Conservation (phyloP, 805 yeast genomes). For the Ogataea saltuana region DNA sequence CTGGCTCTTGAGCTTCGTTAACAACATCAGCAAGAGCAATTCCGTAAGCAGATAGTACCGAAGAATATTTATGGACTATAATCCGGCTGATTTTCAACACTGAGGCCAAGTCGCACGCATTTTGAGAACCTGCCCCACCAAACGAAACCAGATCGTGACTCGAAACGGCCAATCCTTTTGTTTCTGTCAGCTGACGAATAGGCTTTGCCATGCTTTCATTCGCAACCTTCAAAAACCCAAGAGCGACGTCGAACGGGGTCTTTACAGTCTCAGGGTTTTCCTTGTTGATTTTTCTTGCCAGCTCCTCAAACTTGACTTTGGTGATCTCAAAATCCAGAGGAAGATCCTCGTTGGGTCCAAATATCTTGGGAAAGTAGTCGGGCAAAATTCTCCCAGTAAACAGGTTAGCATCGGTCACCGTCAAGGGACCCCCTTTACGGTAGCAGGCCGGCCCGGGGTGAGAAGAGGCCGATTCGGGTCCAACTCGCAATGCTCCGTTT, state of each 20-base stretch:
- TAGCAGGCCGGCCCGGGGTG: constrained; percentile 88
- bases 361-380: constrained; percentile 70
- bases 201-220: constrained; percentile 86
- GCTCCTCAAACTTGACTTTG: constrained; percentile 45
- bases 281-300: constrained; percentile 55
- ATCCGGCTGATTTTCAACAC: constrained; percentile 63
- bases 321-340: constrained; percentile 61
- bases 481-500: constrained; percentile 70
- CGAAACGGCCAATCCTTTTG: constrained; percentile 65
- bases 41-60: constrained; percentile 45
- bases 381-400: constrained; percentile 68
- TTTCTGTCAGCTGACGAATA: constrained; percentile 74
- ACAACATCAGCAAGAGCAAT: constrained; percentile 58
- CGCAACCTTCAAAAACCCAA: constrained; percentile 77
- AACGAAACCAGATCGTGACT: constrained; percentile 70
- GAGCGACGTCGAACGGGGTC: constrained; percentile 65
- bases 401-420: constrained; percentile 80
- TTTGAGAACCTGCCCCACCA: constrained; percentile 92
- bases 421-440: constrained; percentile 75
- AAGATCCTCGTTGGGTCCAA: constrained; percentile 74
- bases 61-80: constrained; percentile 68
- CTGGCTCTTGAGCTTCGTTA: constrained; percentile 34
- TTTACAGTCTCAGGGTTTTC: constrained; percentile 35
- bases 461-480: constrained; percentile 81
- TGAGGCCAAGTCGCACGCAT: constrained; percentile 70